Evolutionary conservation across 2,329 filamentous ascomycete genomes (phyloP).

Genomic region (Colletotrichum falcatum): DNA sequence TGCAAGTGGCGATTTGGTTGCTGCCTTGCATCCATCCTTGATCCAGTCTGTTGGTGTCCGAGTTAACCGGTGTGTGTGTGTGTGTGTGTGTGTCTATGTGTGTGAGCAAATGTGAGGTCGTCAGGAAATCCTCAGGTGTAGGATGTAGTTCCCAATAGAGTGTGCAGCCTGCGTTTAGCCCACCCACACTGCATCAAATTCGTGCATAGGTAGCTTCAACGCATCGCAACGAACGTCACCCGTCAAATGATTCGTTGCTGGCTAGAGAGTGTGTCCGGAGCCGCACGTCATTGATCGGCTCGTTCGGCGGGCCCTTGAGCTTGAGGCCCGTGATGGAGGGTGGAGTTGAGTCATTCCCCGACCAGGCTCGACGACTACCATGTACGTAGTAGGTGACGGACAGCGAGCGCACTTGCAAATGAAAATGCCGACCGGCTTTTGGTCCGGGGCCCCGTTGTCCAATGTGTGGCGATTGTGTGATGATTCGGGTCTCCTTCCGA

Average conservation of each 20-base stretch:
- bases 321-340: constrained; percentile 14
- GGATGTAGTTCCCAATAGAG: constrained; percentile 24
- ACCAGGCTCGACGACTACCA: too few species aligned
- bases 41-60: constrained; percentile 24
- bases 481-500: not conserved
- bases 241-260: constrained; percentile 8
- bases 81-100: not conserved
- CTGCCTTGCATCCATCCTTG: constrained; percentile 31
- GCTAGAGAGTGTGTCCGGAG: constrained; percentile 7
- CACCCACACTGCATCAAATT: constrained; percentile 26
- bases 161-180: constrained; percentile 16
- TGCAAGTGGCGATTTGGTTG: constrained; percentile 12
- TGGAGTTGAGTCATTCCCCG: constrained; percentile 19
- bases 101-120: constrained; percentile 5
- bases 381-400: not conserved
- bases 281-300: constrained; percentile 25
- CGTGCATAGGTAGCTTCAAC: not conserved
- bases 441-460: constrained; percentile 20
- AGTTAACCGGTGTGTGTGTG: constrained; percentile 18
- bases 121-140: constrained; percentile 4
- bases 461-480: constrained; percentile 16
- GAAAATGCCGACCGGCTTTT: not conserved
- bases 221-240: not conserved
- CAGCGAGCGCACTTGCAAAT: not conserved
- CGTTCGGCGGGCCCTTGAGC: constrained; percentile 19